Base-by-base conservation (phyloP, 148 eudicot species). In the Gaultheria prostrata region DNA sequence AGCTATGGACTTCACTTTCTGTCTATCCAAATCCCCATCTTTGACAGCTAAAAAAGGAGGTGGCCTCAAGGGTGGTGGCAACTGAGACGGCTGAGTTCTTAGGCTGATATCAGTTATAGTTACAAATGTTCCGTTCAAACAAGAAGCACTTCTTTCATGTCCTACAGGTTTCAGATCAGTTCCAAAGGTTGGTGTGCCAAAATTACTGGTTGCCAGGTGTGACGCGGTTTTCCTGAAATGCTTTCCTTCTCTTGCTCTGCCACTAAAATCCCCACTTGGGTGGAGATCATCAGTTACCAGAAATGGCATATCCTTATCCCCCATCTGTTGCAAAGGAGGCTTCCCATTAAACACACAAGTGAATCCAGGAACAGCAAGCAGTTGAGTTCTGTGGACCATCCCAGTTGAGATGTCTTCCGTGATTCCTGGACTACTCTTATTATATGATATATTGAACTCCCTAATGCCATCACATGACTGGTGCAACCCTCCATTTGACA, bases 31-130 rank as follows among this genome's bases (percentile, higher is more conserved):
- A 35, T 54, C 89, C 79, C 77, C 87, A 17, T 83, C 85, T 81
- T 87, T 89, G 35, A 75, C 89, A 69, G 82, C 85, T 35, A 86
- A 71, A 45, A 80, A 76, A 84, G 96, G 95, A 26, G 96, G 93
- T 15, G 89, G 88, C 85, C 90, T 87, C 26, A 89, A 87, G 53
- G 92, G 93, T 69, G 93, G 92, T 14, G 93, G 92, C 85, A 95
- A 82, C 72, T 91, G 86, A 76, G 98, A 92, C 24, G 96, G 91
- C 83, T 86, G 90, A 59, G 95, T 88, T 83, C 81, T 86, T 28
- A 88, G 91, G 85, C 89, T 89, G 85, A 90, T 82, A 85, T 93
- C 94, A 82, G 92, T 87, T 28, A 88, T 84, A 78, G 93, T 88
- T 77, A 90, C 56, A 84, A 86, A 86, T 46, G 88, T 80, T 77